Percentiles rank a stretch among this genome's conserved stretches.
Conservation (phyloP, 2,329 filamentous ascomycete genomes). For the Huntiella abstrusa region DNA sequence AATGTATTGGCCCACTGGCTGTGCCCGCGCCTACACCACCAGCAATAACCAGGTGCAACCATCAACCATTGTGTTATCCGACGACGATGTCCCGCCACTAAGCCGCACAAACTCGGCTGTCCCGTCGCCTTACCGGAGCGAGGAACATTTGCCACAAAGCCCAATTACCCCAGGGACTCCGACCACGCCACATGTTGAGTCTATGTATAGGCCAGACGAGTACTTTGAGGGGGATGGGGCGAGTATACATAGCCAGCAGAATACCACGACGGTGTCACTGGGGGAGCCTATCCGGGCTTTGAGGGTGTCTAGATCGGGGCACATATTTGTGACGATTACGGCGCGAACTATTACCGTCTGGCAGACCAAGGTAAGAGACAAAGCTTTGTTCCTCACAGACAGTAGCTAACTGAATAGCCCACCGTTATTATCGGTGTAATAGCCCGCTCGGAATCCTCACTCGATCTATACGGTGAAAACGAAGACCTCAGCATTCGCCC, state of each 20-base stretch:
- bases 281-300: slow-evolving; percentile 54
- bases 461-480: slow-evolving; percentile 71
- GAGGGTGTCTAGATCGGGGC: slow-evolving; percentile 58
- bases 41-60: slow-evolving; percentile 41
- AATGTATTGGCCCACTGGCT: slow-evolving; percentile 86
- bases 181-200: slow-evolving; percentile 36
- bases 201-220: slow-evolving; percentile 32
- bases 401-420: slow-evolving; percentile 35
- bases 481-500: slow-evolving; percentile 70
- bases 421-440: slow-evolving; percentile 75
- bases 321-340: slow-evolving; percentile 75
- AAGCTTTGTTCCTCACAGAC: neutral
- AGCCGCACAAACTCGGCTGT: slow-evolving; percentile 4
- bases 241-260: neutral
- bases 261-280: slow-evolving; percentile 14
- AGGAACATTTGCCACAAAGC: slow-evolving; percentile 13
- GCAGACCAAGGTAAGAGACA: slow-evolving; percentile 64
- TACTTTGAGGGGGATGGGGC: slow-evolving; percentile 12
- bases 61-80: slow-evolving; percentile 32
- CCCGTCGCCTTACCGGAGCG: slow-evolving; percentile 8
- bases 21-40: slow-evolving; percentile 65
- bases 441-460: slow-evolving; percentile 59
- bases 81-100: slow-evolving; percentile 25
- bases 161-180: slow-evolving; percentile 35
- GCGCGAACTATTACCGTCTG: slow-evolving; percentile 74